Evolutionary conservation across 169 alveolate genomes (phyloP), one percentile per base, ranked within the genome.

Genomic region (Eimeria acervulina): DNA sequence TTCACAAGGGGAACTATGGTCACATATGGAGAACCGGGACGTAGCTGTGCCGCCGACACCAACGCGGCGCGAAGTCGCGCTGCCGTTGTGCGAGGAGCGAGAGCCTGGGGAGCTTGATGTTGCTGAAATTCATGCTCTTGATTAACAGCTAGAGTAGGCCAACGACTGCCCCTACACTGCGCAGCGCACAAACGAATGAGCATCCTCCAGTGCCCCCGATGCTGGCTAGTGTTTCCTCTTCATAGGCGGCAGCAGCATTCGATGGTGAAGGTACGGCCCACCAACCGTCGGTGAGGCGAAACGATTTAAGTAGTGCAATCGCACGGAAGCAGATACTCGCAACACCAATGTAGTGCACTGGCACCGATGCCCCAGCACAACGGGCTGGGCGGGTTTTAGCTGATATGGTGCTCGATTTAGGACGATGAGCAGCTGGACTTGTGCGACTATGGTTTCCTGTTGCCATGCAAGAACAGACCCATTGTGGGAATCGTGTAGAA

Each of bases 51-150:
- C 63, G 28, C 17, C 80, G 26, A 3, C 93, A 31, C 38, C 83
- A 40, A 63, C 17, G 40, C 80, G 40, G 55, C 83, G 52, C 12
- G 66, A 55, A 28, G 28, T 31, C 52, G 31, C 52, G 40, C 55
- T 4, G 63, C 36, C 61, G 36, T 81, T 1, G 61, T 40, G 81
- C 80, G 83, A 87, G 3, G 93, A 87, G 80, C 93, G 28, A 15
- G 93, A 87, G 72, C 93, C 93, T 55, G 93, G 93, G 66, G 93
- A 87, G 63, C 83, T 87, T 12, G 93, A 59, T 36, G 80, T 23
- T 59, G 80, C 78, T 51, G 81, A 87, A 40, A 31, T 61, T 0
- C 36, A 38, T 38, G 66, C 81, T 13, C 59, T 38, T 40, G 93
- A 87, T 40, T 44, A 47, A 26, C 66, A 40, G 38, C 6, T 33